Base-by-base conservation (phyloP, 1,139 yeast species). In the Blastobotrys ciferrii region DNA sequence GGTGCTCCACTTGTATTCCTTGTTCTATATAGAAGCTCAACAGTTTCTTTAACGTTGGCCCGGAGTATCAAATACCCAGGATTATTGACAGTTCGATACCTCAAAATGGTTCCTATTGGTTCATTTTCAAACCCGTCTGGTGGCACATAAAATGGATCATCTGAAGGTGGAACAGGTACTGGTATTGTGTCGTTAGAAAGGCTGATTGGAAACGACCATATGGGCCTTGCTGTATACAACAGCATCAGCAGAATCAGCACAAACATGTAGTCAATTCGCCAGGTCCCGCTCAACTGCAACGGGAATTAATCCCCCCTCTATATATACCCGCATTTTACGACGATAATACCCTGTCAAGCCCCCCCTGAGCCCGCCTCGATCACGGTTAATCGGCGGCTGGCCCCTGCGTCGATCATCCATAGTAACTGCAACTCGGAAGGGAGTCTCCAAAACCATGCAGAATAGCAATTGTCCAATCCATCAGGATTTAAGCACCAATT, bases 11-110 rank as follows among this genome's bases (percentile, higher is more conserved):
- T 45, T 11, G 63, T 50, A 43, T 61, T 59, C 23, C 58, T 54
- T n/a, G 64, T 56, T 13, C 64, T 55, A 43, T 53, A 59, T 28
- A 58, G 47, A 14, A 65, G 36, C 49, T 65, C 68, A 48, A 51
- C 53, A 2, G 43, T 62, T 2, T 30, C 36, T n/a, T 49, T 45
- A 33, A 58, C 43, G 12, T 45, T 41, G 2, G 42, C 35, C 14
- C 37, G 42, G 23, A 41, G 7, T 3, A 43, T 9, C 4, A 43
- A 15, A 14, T 46, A 38, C 15, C 48, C 52, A 12, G 59, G 52
- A n/a, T 38, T 33, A 23, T 55, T 54, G 1, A 50, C 44, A 9
- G 41, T 35, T 13, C 61, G 48, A 11, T 42, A 32, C 42, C 42
- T 43, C 20, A 57, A 47, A 20, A 59, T 49, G 2, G 52, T 38